Evolutionary conservation across 2,329 filamentous ascomycete species (phyloP), one percentile per base, ranked within the genome.

Genomic region (Fusarium lateritium): DNA sequence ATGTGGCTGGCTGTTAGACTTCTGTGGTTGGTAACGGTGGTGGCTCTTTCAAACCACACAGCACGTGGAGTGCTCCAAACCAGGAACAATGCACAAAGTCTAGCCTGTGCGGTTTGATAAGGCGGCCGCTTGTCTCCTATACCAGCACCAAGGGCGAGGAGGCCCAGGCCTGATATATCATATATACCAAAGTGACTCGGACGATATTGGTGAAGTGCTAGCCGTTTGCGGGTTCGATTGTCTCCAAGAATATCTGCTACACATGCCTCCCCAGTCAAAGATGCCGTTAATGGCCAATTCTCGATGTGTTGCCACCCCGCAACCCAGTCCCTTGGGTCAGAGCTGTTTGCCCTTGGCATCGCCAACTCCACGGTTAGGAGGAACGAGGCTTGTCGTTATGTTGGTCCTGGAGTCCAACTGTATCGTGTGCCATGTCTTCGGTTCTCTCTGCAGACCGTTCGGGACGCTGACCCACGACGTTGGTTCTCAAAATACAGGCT

Each of bases 141-240:
- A n/a, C 21, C 39, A 43, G 36, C 50, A 51, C 54, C 54, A 39
- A 52, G 53, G 61, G 69, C 56, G 38, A 52, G 62, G 55, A 51
- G 49, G 51, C 52, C 52, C 19, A 66, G 47, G 46, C 65, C 68
- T 44, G 15, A 13, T 14, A 69, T 46, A 43, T 22, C 43, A 33
- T 26, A 24, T 31, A 38, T 31, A 38, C 31, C 55, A 26, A 44
- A 14, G 36, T 17, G 33, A 26, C 26, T 39, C 21, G 21, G 44
- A 40, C 36, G 42, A 65, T 43, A 47, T 45, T 21, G 44, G 33
- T 19, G 40, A 53, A 38, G 22, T 38, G 28, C 52, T 69, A 63
- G 31, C 62, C 49, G 31, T 42, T 70, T 63, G 44, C 62, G 47
- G 65, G 22, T 34, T 33, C 28, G 13, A 2, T 24, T 28, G 42